phyloP scores from a whole-genome alignment of 2,329 filamentous ascomycete genomes.

The Cercospora janseana region DNA sequence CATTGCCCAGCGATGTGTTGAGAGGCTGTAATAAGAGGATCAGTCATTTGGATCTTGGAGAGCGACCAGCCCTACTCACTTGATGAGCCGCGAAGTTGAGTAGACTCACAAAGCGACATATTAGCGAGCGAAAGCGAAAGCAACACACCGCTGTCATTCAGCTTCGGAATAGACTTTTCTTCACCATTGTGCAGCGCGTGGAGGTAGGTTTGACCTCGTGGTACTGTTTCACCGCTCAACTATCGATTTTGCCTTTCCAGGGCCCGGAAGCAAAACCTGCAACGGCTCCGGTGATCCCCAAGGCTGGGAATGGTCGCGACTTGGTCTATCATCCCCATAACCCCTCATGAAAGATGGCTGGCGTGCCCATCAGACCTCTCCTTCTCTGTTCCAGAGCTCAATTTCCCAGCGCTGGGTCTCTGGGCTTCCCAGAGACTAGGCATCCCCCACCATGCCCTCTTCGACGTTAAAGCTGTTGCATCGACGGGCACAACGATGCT shows the following conservation, averaged over 20 bases:
- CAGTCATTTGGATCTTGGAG: too few species aligned
- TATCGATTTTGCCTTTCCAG: not conserved
- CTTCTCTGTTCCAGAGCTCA: not conserved
- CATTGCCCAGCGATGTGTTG: too few species aligned
- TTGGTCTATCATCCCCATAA: not conserved
- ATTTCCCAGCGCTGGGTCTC: not conserved
- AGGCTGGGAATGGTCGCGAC: not conserved
- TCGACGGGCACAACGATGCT: slow-evolving; percentile 2
- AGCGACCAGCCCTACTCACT: too few species aligned
- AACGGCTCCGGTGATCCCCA: not conserved
- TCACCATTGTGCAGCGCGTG: not conserved
- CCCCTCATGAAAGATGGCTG: not conserved
- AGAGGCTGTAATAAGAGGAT: too few species aligned
- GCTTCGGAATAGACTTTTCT: too few species aligned
- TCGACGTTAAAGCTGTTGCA: slow-evolving; percentile 4
- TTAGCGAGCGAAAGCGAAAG: too few species aligned
- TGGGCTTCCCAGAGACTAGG: not conserved
- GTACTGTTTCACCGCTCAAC: not conserved
- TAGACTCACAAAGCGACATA: too few species aligned
- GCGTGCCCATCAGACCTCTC: not conserved
- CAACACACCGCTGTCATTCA: not conserved
- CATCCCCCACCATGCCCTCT: slow-evolving; percentile 1
- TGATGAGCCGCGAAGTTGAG: not conserved
- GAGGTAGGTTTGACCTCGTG: not conserved
- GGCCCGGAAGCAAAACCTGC: not conserved